These are phyloP conservation scores for Pogostemon cablin DNA, from an alignment of 257 asterid genomes.

Conservation along the genomic window DNA sequence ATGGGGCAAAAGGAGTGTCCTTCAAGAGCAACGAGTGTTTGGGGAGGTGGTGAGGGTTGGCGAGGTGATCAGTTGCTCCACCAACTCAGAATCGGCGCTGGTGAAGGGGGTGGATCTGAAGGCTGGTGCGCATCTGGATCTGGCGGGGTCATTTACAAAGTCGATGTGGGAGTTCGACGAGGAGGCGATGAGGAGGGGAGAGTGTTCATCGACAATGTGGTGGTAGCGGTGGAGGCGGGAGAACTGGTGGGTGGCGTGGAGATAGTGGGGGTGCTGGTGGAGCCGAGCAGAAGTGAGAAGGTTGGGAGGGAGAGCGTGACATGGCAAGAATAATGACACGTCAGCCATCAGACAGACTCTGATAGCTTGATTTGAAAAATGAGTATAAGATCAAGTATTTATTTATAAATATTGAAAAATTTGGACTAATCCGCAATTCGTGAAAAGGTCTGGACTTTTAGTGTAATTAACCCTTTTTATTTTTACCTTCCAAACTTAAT, in stretches of 20 bases:
- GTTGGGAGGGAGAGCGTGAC: too few species aligned
- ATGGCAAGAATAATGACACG: too few species aligned
- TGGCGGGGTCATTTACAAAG: slow-evolving; percentile 82
- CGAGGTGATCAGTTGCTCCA: slow-evolving; percentile 75
- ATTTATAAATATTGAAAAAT: too few species aligned
- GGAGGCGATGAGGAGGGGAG: slow-evolving; percentile 70
- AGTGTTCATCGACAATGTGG: slow-evolving; percentile 73
- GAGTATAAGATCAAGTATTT: slow-evolving; percentile 24
- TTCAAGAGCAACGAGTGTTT: too few species aligned
- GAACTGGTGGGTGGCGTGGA: slow-evolving; percentile 72
- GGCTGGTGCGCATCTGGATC: slow-evolving; percentile 79
- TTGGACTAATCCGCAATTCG: too few species aligned
- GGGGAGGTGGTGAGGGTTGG: slow-evolving; percentile 26
- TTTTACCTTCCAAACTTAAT: too few species aligned
- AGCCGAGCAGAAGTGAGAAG: slow-evolving; percentile 29
- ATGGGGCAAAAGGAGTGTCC: too few species aligned
- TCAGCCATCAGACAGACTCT: too few species aligned
- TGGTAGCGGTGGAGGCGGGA: slow-evolving; percentile 73
- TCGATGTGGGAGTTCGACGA: slow-evolving; percentile 87
- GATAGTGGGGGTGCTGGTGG: slow-evolving; percentile 73
- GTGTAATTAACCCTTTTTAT: too few species aligned
- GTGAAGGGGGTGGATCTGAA: slow-evolving; percentile 81
- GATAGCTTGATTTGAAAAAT: slow-evolving; percentile 2
- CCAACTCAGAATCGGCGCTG: slow-evolving; percentile 66
- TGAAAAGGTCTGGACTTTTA: slow-evolving; percentile 47